Evolutionary conservation across 495 filamentous ascomycete genomes (phyloP).

Genomic region (Bombardia bombarda): DNA sequence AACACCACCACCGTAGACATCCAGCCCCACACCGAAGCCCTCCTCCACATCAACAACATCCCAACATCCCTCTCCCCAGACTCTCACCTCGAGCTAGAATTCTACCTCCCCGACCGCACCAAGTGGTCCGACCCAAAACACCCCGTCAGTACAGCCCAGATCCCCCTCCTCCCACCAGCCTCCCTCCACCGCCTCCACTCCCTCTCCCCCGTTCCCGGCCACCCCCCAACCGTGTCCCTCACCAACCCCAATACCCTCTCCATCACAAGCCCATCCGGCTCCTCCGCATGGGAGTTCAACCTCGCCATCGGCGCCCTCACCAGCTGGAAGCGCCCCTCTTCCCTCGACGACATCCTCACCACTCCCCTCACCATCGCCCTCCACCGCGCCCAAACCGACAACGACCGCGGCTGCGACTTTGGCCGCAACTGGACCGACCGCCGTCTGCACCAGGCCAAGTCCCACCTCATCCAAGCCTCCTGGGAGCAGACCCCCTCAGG

Average conservation of each 20-base stretch:
- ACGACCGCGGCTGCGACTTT: slow-evolving; percentile 46
- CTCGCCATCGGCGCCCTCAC: slow-evolving; percentile 28
- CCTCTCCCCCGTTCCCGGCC: neutral
- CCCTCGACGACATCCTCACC: slow-evolving; percentile 32
- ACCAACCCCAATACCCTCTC: slow-evolving; percentile 13
- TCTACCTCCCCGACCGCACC: slow-evolving; percentile 26
- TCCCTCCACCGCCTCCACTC: slow-evolving; percentile 4
- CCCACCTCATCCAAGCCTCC: slow-evolving; percentile 31
- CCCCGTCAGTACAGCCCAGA: slow-evolving; percentile 44
- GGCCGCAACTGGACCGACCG: slow-evolving; percentile 34
- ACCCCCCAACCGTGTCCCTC: neutral
- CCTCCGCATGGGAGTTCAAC: slow-evolving; percentile 36
- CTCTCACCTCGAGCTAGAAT: slow-evolving; percentile 39
- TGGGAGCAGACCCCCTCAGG: slow-evolving; percentile 27
- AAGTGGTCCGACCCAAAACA: slow-evolving; percentile 41
- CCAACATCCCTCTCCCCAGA: slow-evolving; percentile 14
- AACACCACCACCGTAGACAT: no score
- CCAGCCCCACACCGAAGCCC: slow-evolving; percentile 27
- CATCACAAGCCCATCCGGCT: slow-evolving; percentile 19
- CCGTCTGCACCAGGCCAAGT: slow-evolving; percentile 34
- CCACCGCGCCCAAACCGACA: slow-evolving; percentile 55
- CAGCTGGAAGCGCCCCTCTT: slow-evolving; percentile 22
- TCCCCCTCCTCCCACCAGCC: slow-evolving; percentile 26
- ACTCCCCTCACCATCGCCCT: slow-evolving; percentile 35
- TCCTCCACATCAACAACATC: slow-evolving; percentile 19